Evolutionary conservation across 176 grass and related monocot genomes (phyloP).

Genomic region (Lolium multiflorum): DNA sequence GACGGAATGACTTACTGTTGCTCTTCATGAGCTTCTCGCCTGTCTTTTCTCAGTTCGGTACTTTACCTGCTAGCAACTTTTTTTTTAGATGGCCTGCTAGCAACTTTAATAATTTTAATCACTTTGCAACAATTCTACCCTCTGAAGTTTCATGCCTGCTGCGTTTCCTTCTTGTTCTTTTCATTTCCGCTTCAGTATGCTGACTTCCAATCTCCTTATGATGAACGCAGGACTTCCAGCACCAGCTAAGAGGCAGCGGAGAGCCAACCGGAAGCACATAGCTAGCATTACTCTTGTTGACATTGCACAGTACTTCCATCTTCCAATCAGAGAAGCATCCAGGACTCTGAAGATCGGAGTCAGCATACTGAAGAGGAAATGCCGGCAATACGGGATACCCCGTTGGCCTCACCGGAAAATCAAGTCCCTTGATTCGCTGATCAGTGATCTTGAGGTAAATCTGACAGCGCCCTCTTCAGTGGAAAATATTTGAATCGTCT

Average conservation of each 20-base stretch:
- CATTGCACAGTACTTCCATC: conserved; percentile 67
- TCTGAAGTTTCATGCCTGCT: neutral
- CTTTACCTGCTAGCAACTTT: neutral
- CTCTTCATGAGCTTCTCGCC: neutral
- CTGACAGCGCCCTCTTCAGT: neutral
- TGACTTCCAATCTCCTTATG: conserved; percentile 5
- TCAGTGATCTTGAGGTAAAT: conserved; percentile 61
- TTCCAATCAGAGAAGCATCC: conserved; percentile 68
- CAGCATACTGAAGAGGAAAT: conserved; percentile 77
- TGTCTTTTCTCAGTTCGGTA: neutral
- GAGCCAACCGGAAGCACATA: conserved; percentile 64
- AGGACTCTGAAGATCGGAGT: conserved; percentile 63
- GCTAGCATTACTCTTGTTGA: conserved; percentile 62
- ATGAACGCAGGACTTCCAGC: conserved; percentile 33
- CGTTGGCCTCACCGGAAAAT: conserved; percentile 80
- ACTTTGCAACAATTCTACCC: conserved; percentile 1
- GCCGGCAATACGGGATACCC: conserved; percentile 67
- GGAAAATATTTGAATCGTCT: neutral
- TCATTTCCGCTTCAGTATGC: neutral
- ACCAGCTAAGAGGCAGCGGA: conserved; percentile 45
- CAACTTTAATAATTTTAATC: neutral
- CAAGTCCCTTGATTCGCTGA: conserved; percentile 70
- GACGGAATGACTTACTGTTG: neutral
- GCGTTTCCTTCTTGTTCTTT: neutral
- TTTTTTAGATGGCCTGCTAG: too few relatives aligned